Base-by-base conservation (phyloP, 75 land plant species). In the Picea sitchensis region DNA sequence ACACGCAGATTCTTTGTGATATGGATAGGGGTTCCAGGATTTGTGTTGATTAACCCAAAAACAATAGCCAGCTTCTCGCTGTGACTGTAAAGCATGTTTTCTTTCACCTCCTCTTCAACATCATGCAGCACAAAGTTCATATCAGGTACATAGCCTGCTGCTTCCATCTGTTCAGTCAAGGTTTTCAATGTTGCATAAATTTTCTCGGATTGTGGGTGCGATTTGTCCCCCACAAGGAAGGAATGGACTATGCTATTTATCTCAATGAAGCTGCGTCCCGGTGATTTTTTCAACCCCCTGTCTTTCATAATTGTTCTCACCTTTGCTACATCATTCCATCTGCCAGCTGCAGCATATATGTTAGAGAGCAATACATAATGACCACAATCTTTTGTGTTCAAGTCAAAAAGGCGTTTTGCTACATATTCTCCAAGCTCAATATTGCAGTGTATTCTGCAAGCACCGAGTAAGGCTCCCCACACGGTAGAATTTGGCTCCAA, bases 41-140 rank as follows among this genome's bases (percentile, higher is more conserved):
- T 56, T 64, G 77, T 34, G 62, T 76, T 76, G 64, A 60, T 60
- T 31, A 76, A 67, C 32, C 73, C 77, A 76, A 76, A 78, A 18
- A 79, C 80, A 20, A 78, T 78, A 31, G 80, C 80, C 80, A 67
- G 73, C 76, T 71, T 78, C 44, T 78, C 80, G 75, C 80, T 67
- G 36, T 78, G 80, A 32, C 76, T 20, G 36, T 79, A 78, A 63
- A 78, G 80, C 54, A 71, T 78, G 8, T 15, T 34, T 76, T 76
- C 77, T 21, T 76, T 76, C 8, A 58, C 64, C 14, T 76, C 4
- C 59, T 76, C 64, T 60, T 68, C 6, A 32, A 76, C 64, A 31
- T 76, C 64, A 30, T 76, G 77, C 59, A 76, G n/a, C 69, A 76
- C 77, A 17, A 76, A 41, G 32, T 41, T 76, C 17, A 41, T 56